These are phyloP conservation scores for Eutypella sp. DNA, from an alignment of 2,329 filamentous ascomycete species.

Conservation along the genomic window DNA sequence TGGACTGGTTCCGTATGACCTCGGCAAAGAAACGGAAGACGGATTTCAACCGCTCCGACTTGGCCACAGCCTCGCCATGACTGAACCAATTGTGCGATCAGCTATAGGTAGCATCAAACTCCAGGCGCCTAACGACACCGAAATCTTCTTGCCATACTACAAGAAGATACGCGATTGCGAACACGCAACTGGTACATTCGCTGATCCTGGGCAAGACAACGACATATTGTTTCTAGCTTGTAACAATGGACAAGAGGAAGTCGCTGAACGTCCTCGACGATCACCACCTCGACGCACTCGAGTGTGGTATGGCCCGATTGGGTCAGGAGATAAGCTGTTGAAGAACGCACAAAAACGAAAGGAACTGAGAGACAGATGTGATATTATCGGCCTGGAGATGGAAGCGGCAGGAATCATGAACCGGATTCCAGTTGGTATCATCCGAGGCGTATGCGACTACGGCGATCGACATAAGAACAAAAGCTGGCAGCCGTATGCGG, in stretches of 20 bases:
- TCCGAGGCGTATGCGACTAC: slow-evolving; percentile 30
- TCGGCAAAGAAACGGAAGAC: slow-evolving; percentile 20
- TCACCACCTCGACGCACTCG: too few relatives aligned
- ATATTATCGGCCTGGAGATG: slow-evolving; percentile 32
- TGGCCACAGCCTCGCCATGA: slow-evolving; percentile 17
- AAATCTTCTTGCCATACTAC: slow-evolving; percentile 19
- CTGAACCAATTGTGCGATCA: slow-evolving; percentile 27
- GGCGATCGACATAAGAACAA: slow-evolving; percentile 23
- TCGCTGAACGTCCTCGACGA: slow-evolving; percentile 9
- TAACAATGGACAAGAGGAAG: slow-evolving; percentile 7
- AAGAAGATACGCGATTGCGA: slow-evolving; percentile 17
- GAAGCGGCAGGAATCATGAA: slow-evolving; percentile 27
- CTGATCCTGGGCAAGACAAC: slow-evolving; percentile 26
- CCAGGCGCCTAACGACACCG: slow-evolving; percentile 15
- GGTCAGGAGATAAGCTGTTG: slow-evolving; percentile 27
- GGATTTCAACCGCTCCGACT: slow-evolving; percentile 7
- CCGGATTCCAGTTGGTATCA: slow-evolving; percentile 23
- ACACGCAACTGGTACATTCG: slow-evolving; percentile 20
- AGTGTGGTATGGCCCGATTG: slow-evolving; percentile 32
- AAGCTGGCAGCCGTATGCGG: slow-evolving; percentile 20
- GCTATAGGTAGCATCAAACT: slow-evolving; percentile 29
- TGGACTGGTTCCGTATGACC: slow-evolving; percentile 29
- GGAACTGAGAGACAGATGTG: slow-evolving; percentile 16
- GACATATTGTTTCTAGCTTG: slow-evolving; percentile 21
- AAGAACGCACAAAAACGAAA: slow-evolving; percentile 23